Percentiles rank a stretch among this genome's conserved stretches.
Evolutionary conservation across 768 basidiomycete species (phyloP).

Genomic region (Daedaleopsis sinensis): DNA sequence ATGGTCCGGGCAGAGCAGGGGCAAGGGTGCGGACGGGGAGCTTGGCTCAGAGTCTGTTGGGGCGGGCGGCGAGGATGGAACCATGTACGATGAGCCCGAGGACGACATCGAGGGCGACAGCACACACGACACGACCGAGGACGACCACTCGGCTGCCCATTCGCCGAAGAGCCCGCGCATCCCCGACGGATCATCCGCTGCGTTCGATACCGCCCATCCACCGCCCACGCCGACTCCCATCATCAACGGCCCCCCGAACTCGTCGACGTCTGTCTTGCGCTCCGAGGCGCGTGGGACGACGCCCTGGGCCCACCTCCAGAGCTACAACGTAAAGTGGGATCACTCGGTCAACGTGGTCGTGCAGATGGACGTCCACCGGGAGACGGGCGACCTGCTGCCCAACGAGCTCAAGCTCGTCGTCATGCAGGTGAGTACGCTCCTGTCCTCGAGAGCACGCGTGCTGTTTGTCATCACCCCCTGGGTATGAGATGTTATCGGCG

Average conservation of each 20-base stretch:
- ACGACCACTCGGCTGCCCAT: constrained; percentile 7
- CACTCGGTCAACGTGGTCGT: constrained; percentile 58
- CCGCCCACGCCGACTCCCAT: constrained; percentile 16
- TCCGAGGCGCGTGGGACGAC: constrained; percentile 60
- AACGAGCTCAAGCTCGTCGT: constrained; percentile 69
- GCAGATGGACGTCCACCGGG: constrained; percentile 62
- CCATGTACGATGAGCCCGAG: constrained; percentile 3
- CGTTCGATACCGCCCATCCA: constrained; percentile 17
- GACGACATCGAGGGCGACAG: constrained; percentile 14
- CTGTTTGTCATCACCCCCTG: background rate
- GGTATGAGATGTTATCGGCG: constrained; percentile 1
- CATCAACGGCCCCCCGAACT: constrained; percentile 4
- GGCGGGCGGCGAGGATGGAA: background rate
- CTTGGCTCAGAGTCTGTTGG: background rate
- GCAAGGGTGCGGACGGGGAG: constrained; percentile 8
- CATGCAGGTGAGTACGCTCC: constrained; percentile 44
- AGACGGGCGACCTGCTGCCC: constrained; percentile 49
- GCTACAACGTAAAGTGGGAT: constrained; percentile 68
- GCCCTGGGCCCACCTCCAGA: constrained; percentile 57
- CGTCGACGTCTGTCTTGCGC: constrained; percentile 30
- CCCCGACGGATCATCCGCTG: constrained; percentile 14
- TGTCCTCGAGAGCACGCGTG: background rate
- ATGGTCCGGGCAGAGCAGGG: constrained; percentile 20
- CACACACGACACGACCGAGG: constrained; percentile 16
- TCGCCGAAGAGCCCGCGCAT: constrained; percentile 12